A percentile compares a stretch with the other conserved stretches of the same genome.
Evolutionary conservation across 1,284 basidiomycete genomes (phyloP).

Genomic region (Trichosporon sp.): DNA sequence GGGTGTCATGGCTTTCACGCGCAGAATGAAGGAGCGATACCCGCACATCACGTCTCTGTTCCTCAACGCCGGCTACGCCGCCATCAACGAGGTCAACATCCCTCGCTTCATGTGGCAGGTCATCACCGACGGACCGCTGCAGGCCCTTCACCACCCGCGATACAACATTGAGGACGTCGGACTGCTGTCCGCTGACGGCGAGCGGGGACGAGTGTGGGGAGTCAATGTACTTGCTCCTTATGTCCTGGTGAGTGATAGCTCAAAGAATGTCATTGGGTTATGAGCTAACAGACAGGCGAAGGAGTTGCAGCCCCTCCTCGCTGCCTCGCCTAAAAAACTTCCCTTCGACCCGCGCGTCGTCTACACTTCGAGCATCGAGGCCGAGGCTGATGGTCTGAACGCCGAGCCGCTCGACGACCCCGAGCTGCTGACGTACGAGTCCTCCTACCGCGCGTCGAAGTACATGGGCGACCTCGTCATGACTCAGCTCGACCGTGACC

Average conservation of each 20-base stretch:
- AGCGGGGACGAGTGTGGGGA: conserved; percentile 80
- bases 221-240: conserved; percentile 84
- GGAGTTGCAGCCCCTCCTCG: conserved; percentile 51
- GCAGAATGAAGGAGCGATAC: conserved; percentile 64
- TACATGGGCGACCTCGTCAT: conserved; percentile 77
- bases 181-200: conserved; percentile 66
- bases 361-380: conserved; percentile 78
- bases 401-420: conserved; percentile 63
- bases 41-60: conserved; percentile 71
- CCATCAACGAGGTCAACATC: conserved; percentile 64
- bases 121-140: conserved; percentile 56
- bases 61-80: conserved; percentile 77
- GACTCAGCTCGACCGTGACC: conserved; percentile 61
- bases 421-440: conserved; percentile 67
- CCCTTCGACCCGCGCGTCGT: conserved; percentile 66
- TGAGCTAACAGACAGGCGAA: conserved; percentile 41
- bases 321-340: conserved; percentile 44
- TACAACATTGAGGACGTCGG: conserved; percentile 69
- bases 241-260: conserved; percentile 64
- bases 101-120: conserved; percentile 62
- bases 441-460: conserved; percentile 75
- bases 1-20: conserved; percentile 68
- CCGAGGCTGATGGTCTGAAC: conserved; percentile 62
- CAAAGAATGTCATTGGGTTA: too few species aligned
- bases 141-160: conserved; percentile 63